Base-by-base conservation (phyloP, 2,329 filamentous ascomycete species). In the Fusarium virguliforme region DNA sequence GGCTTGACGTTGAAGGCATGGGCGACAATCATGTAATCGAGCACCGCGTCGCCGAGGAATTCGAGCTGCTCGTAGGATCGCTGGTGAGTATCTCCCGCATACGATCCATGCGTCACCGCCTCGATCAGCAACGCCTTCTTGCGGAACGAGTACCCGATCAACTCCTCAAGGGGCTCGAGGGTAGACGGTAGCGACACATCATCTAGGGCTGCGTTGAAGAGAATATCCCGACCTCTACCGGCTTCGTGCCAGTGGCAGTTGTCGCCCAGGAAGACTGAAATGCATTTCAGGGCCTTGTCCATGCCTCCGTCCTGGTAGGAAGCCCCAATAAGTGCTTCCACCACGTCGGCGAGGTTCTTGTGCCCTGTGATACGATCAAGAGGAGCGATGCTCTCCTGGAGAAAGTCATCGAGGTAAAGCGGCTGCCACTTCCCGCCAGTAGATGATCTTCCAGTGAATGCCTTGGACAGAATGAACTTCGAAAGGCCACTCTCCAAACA, bases 271-370 rank as follows among this genome's bases (percentile, higher is more conserved):
- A 98, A 91, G 1, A 90, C 77, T 4, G 85, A 83, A 12, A 96
- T 85, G 78, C 91, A 94, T 2, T 81, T 74, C 15, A 91, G 80
- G 0, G 91, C 92, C 70, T 89, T 91, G 0, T 82, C 53, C 13
- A 92, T 82, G 0, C 92, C 92, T 1, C 93, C 92, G 58, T 93
- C 88, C 1, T 92, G 67, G 73, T 88, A 94, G 0, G 92, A 88
- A 1, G 90, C 92, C 1, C 94, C 95, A 22, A 98, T 91, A 0
- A 98, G 83, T 0, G 95, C 89, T 70, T 98, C 95, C 0, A 97
- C 87, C 0, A 98, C 91, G 75, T 98, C 95, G 4, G 95, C 95
- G 8, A 98, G 86, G 0, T 89, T 89, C 78, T 98, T 98, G 2
- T 90, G 92, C 0, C 93, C 92, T 34, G 94, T 77, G 13, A 78